Base-by-base conservation (phyloP, 768 basidiomycete species). In the Pholiota molesta region DNA sequence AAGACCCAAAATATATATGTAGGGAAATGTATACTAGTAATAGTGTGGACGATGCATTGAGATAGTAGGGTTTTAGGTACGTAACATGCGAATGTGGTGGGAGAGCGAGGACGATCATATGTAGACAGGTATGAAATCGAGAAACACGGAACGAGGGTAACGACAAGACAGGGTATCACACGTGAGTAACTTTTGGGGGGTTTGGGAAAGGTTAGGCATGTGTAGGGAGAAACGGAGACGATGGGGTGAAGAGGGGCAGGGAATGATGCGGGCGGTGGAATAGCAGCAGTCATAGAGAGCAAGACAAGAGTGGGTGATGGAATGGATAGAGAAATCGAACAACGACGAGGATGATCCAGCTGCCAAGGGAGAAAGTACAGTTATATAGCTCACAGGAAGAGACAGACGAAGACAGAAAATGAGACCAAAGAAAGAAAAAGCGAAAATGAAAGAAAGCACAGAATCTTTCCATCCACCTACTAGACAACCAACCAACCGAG, bases 401-500 rank as follows among this genome's bases (percentile, higher is more conserved):
- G 19, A 49, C 9, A 23, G 23, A 19, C 1, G 6, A 19, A 16
- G 16, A 8, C 7, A 44, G 42, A 21, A 44, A 44, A 17, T 2
- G 42, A 44, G 42, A 44, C 47, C 19, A 49, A 49, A 49, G 23
- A 23, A 45, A 49, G 26, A 4, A 26, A 49, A 49, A 14, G 23
- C 7, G 47, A 49, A 21, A 26, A 8, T 28, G 23, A 49, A 28
- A 26, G 19, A 26, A 49, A 26, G 14, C 23, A 44, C 6, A 37
- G 35, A 37, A 37, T 37, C 35, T 37, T 21, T 44, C 42, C 42
- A 44, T 42, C 40, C 40, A 42, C 40, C 40, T 13, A 17, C 40
- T 42, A 42, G n/a, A 42, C 40, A 42, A 44, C 42, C 35, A 37
- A 52, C 65, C 11, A 61, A 61, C 40, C 61, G 61, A 44, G 66